phyloP scores from a whole-genome alignment of 768 basidiomycete species.

The Tulasnella sp. region DNA sequence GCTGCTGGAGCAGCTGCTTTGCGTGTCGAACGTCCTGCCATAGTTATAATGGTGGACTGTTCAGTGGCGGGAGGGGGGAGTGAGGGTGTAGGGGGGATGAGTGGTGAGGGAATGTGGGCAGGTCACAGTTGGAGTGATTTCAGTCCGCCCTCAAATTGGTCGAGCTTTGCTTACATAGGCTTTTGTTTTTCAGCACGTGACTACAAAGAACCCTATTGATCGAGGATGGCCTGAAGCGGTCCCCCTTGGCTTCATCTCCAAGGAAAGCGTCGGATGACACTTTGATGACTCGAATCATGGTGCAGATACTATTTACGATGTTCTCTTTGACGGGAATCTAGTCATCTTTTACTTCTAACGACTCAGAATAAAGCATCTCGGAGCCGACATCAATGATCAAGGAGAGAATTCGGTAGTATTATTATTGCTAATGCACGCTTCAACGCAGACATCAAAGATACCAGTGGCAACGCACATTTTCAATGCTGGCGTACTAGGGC shows the following conservation, averaged over 20 bases:
- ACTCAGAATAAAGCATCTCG: too few relatives aligned
- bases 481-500: neutral
- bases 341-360: too few relatives aligned
- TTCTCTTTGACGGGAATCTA: too few relatives aligned
- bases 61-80: neutral
- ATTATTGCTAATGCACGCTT: too few relatives aligned
- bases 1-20: neutral
- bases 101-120: neutral
- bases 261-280: too few relatives aligned
- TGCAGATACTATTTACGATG: too few relatives aligned
- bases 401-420: too few relatives aligned
- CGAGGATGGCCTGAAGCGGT: too few relatives aligned
- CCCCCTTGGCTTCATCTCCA: too few relatives aligned
- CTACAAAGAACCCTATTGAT: neutral
- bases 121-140: constrained; percentile 10
- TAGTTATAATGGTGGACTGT: neutral
- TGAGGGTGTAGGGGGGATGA: neutral
- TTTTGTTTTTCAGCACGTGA: neutral
- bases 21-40: constrained; percentile 10
- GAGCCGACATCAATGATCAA: too few relatives aligned
- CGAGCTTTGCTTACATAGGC: neutral
- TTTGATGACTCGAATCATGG: too few relatives aligned
- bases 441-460: too few relatives aligned
- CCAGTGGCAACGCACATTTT: neutral
- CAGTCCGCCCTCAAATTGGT: constrained; percentile 11